Base-by-base conservation (phyloP, 441 rosid genomes). In the Populus hybrid region DNA sequence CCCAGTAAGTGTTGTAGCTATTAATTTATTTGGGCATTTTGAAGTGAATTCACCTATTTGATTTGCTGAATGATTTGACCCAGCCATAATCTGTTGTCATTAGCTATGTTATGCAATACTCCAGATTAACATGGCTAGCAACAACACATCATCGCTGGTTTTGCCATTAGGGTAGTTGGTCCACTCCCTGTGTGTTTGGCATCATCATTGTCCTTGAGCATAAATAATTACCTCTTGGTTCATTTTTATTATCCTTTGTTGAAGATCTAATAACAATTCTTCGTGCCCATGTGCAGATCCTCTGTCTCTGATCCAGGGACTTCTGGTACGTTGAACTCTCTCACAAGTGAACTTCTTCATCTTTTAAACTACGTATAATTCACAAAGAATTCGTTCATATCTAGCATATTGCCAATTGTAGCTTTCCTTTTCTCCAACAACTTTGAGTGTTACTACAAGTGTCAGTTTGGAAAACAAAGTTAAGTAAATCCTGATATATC, bases 1-100 rank as follows among this genome's bases (percentile, higher is more conserved):
- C 93, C 76, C 93, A 84, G 99, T 94, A 90, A 93, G 98, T 87
- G 73, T 72, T 81, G 36, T 79, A 54, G 54, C 64, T 26, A 12
- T 26, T 75, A 61, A 28, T 21, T 42, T 35, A 28, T 73, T 69
- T 72, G 73, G 74, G 72, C 81, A 20, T 79, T 81, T 77, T 77
- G 34, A 74, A 77, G 30, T 34, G 72, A 35, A 23, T 73, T 70
- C 61, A 10, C 74, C 3, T 66, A 28, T 26, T 14, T 23, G 32
- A 8, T 28, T 26, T 23, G 69, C 18, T 26, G 16, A 50, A 16
- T 50, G 59, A 54, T 54, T 54, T 54, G 61, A 54, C 61, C 61
- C 61, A 6, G 61, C 61, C 61, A 16, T 16, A 16, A 54, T 54
- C 8, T 23, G 16, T 24, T 65, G 30, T 65, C 32, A 10, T 65